Percentiles rank a stretch among this genome's conserved stretches.
phyloP scores from a whole-genome alignment of 345 rosid species.

The Camelina sativa region DNA sequence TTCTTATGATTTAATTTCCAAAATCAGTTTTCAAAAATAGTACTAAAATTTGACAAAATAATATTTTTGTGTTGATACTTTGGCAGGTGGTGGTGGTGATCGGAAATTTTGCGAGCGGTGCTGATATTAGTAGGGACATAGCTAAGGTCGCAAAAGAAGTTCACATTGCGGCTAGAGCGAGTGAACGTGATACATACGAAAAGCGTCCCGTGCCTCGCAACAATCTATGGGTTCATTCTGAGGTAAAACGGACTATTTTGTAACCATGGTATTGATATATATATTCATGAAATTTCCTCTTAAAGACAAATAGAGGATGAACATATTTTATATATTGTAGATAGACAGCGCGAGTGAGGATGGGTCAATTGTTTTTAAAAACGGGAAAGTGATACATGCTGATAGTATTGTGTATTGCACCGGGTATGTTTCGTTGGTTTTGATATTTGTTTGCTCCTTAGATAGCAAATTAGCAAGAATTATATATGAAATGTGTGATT shows the following conservation, averaged over 20 bases:
- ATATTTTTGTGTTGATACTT: slow-evolving; percentile 16
- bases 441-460: not conserved
- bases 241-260: slow-evolving; percentile 50
- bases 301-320: not conserved
- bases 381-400: slow-evolving; percentile 54
- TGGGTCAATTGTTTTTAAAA: slow-evolving; percentile 65
- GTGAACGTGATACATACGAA: slow-evolving; percentile 47
- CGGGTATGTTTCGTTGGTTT: slow-evolving; percentile 52
- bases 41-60: too few species aligned
- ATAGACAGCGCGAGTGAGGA: slow-evolving; percentile 57
- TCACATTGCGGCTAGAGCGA: slow-evolving; percentile 64
- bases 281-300: not conserved
- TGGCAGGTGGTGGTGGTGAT: slow-evolving; percentile 69
- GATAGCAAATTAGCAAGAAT: not conserved
- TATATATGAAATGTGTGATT: not conserved
- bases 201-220: slow-evolving; percentile 48
- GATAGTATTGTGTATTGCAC: slow-evolving; percentile 76
- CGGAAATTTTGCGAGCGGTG: slow-evolving; percentile 65
- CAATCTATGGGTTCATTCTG: slow-evolving; percentile 75
- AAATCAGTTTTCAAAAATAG: too few species aligned
- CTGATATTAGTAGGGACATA: slow-evolving; percentile 69
- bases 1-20: too few species aligned
- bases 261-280: slow-evolving; percentile 40
- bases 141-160: slow-evolving; percentile 80
- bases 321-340: slow-evolving; percentile 48